Conservation (phyloP, 73 alveolate species). For the Tetrahymena borealis region DNA sequence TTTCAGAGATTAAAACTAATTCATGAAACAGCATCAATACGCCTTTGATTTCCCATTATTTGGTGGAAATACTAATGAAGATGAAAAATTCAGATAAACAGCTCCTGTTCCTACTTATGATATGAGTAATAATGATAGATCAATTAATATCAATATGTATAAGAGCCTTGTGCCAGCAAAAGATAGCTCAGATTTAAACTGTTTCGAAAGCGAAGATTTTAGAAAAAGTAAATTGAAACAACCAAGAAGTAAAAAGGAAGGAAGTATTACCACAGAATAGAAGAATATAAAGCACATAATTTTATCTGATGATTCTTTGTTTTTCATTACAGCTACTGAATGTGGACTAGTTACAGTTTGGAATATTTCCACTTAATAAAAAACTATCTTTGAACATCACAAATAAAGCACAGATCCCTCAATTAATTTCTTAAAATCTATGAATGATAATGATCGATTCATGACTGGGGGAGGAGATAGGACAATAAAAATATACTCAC, state of each 20-base stretch:
- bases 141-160: background rate
- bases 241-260: background rate
- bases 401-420: background rate
- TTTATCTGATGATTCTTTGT: background rate
- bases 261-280: background rate
- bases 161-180: background rate
- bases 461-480: background rate
- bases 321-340: background rate
- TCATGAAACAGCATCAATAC: background rate
- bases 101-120: background rate
- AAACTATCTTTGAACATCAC: background rate
- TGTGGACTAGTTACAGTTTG: background rate
- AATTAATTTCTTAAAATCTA: background rate
- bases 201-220: background rate
- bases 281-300: background rate
- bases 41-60: background rate
- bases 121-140: background rate
- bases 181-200: background rate
- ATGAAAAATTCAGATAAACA: background rate
- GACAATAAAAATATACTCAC: background rate
- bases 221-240: background rate
- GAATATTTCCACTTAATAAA: background rate
- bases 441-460: background rate
- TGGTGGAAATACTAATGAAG: background rate
- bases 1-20: background rate